Evolutionary conservation across 139 green algal genomes (phyloP).

Genomic region (Spirogloea muscicola): DNA sequence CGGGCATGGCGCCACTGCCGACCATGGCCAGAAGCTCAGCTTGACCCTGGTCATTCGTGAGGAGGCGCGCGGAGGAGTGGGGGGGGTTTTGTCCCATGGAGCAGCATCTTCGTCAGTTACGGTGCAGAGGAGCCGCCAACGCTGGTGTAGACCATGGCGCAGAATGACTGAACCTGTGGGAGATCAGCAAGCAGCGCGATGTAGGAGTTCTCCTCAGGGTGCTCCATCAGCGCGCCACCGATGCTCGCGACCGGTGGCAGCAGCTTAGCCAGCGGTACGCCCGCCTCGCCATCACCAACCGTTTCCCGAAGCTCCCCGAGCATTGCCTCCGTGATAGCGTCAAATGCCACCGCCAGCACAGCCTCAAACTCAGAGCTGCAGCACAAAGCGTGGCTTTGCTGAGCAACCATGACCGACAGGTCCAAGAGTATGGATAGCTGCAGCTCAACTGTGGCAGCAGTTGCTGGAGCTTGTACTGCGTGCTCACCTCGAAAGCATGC

Average conservation of each 20-base stretch:
- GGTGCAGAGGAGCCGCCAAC: too few relatives aligned
- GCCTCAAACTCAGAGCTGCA: constrained; percentile 19
- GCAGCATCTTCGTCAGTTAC: too few relatives aligned
- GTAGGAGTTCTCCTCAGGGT: constrained; percentile 4
- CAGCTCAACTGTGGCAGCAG: too few relatives aligned
- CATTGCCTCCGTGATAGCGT: constrained; percentile 7
- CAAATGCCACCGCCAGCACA: constrained; percentile 4
- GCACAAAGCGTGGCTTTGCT: too few relatives aligned
- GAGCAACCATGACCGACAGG: too few relatives aligned
- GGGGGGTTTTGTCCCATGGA: too few relatives aligned
- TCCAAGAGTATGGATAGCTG: too few relatives aligned
- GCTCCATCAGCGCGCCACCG: constrained; percentile 9
- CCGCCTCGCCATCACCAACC: neutral
- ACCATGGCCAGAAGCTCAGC: too few relatives aligned
- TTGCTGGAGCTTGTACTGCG: too few relatives aligned
- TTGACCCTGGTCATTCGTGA: too few relatives aligned
- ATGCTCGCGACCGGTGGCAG: constrained; percentile 28
- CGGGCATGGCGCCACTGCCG: too few relatives aligned
- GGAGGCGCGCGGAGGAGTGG: too few relatives aligned
- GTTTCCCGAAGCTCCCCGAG: constrained; percentile 11
- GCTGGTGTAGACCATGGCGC: constrained; percentile 23
- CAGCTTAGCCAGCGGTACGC: constrained; percentile 31
- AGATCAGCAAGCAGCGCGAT: constrained; percentile 2
- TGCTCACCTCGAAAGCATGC: constrained; percentile 19
- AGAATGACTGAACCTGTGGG: constrained; percentile 19